Percentiles rank a stretch among this genome's conserved stretches.
These are phyloP conservation scores for Esteya vermicola DNA, from an alignment of 2,329 filamentous ascomycete species.

Conservation along the genomic window DNA sequence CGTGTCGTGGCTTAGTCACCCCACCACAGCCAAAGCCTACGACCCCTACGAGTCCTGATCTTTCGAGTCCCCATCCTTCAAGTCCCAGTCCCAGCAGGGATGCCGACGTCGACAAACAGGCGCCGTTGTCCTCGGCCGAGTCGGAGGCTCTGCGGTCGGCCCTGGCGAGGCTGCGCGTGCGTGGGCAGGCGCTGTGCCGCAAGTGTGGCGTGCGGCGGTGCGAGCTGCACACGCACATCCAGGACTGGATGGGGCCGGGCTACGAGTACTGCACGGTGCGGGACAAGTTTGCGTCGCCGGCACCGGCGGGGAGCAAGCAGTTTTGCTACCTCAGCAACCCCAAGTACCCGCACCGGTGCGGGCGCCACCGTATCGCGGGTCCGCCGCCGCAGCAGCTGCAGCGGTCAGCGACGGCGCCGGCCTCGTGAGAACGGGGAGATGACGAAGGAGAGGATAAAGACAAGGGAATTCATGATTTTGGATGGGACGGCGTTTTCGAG, in stretches of 20 bases:
- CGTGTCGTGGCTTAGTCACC: no score
- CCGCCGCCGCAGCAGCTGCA: constrained; percentile 10
- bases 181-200: constrained; percentile 46
- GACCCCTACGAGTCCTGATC: no score
- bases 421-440: not conserved
- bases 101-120: not conserved
- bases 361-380: constrained; percentile 31
- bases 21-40: no score
- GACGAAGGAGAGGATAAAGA: no score
- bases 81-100: not conserved
- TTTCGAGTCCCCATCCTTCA: no score
- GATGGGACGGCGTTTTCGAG: no score
- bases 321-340: constrained; percentile 48
- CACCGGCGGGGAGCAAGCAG: constrained; percentile 28
- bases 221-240: constrained; percentile 48
- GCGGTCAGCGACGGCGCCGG: not conserved
- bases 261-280: constrained; percentile 48
- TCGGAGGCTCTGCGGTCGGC: constrained; percentile 11
- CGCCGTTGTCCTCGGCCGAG: not conserved
- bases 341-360: constrained; percentile 42
- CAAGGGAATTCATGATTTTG: not conserved
- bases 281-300: constrained; percentile 38
- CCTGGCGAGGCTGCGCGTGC: constrained; percentile 34
- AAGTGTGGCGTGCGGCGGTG: constrained; percentile 48
- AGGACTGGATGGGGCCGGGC: constrained; percentile 40